A percentile compares a stretch with the other conserved stretches of the same genome.
phyloP scores from a whole-genome alignment of 2,329 filamentous ascomycete genomes.

The Colletotrichum liriopes region DNA sequence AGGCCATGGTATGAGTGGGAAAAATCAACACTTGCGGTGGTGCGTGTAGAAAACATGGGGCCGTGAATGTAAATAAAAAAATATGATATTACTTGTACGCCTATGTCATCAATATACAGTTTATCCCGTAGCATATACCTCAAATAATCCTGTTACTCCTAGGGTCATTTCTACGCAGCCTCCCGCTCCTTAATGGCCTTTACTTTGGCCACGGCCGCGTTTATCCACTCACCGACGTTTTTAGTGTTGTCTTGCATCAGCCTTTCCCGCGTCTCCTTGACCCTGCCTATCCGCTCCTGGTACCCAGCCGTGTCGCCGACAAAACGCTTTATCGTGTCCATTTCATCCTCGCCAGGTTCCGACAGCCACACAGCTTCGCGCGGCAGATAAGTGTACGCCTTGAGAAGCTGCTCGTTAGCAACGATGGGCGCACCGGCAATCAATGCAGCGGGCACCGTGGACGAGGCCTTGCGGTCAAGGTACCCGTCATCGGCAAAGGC shows the following conservation, averaged over 20 bases:
- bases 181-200: background rate
- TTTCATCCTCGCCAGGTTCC: constrained; percentile 46
- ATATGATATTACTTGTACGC: background rate
- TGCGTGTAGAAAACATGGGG: background rate
- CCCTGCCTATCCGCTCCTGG: background rate
- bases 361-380: constrained; percentile 47
- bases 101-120: background rate
- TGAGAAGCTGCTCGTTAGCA: constrained; percentile 47
- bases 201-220: background rate
- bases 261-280: background rate
- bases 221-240: background rate
- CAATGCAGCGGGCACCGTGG: constrained; percentile 48
- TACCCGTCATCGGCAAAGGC: constrained; percentile 49
- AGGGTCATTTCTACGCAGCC: background rate
- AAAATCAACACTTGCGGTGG: background rate
- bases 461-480: constrained; percentile 50
- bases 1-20: too few relatives aligned
- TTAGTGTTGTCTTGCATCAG: background rate
- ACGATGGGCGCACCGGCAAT: constrained; percentile 49
- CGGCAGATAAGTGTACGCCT: constrained; percentile 48
- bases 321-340: constrained; percentile 48
- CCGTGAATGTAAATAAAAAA: background rate
- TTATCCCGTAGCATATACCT: background rate
- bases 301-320: constrained; percentile 42
- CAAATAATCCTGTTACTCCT: background rate